phyloP scores from a whole-genome alignment of 345 rosid species.

The Lumnitzera racemosa region DNA sequence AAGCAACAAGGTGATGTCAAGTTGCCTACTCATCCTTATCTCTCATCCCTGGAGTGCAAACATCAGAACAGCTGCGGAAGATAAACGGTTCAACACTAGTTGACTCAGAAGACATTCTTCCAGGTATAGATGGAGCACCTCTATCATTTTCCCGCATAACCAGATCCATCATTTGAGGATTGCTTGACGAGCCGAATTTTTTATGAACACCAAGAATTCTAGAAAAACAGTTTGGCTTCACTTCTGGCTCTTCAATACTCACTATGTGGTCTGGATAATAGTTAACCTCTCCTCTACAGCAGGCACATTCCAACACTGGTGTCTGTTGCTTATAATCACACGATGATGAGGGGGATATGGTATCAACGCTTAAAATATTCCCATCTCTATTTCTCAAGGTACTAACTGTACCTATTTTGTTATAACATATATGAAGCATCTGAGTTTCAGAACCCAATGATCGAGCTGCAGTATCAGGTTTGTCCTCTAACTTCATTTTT shows the following conservation, averaged over 20 bases:
- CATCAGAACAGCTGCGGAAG: slow-evolving; percentile 13
- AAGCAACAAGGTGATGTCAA: not conserved
- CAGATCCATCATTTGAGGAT: slow-evolving; percentile 9
- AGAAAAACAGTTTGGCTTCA: slow-evolving; percentile 36
- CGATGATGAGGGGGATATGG: slow-evolving; percentile 23
- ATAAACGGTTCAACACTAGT: slow-evolving; percentile 14
- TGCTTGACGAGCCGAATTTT: slow-evolving; percentile 13
- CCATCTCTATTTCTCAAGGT: slow-evolving; percentile 73
- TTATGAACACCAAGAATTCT: slow-evolving; percentile 24
- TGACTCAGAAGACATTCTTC: slow-evolving; percentile 18
- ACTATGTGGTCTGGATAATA: slow-evolving; percentile 8
- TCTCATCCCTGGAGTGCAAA: slow-evolving; percentile 9
- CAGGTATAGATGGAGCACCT: slow-evolving; percentile 25
- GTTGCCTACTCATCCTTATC: slow-evolving; percentile 31
- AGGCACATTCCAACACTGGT: slow-evolving; percentile 17
- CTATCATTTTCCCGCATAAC: slow-evolving; percentile 20
- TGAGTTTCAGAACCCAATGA: slow-evolving; percentile 30
- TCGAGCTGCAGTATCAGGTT: slow-evolving; percentile 17
- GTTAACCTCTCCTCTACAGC: slow-evolving; percentile 20
- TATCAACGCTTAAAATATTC: slow-evolving; percentile 52
- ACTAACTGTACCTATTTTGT: slow-evolving; percentile 25
- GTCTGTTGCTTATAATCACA: slow-evolving; percentile 21
- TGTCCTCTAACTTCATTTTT: slow-evolving; percentile 29
- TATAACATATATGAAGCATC: slow-evolving; percentile 18
- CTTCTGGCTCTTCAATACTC: slow-evolving; percentile 22